Conservation (phyloP, 345 rosid genomes). For the Brassica napus region DNA sequence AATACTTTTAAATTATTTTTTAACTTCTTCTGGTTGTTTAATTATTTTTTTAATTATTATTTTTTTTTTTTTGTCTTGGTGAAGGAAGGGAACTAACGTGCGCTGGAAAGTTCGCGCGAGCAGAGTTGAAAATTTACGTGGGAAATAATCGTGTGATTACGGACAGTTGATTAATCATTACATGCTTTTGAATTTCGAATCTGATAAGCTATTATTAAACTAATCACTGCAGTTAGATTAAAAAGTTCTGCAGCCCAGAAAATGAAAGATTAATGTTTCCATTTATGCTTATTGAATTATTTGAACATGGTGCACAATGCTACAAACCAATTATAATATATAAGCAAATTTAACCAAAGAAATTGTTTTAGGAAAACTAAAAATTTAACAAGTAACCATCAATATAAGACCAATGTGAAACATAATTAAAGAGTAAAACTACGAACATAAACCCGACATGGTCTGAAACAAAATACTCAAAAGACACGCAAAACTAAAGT, state of each 20-base stretch:
- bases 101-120: conserved; percentile 34
- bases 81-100: conserved; percentile 35
- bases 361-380: not conserved
- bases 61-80: not conserved
- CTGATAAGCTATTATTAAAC: not conserved
- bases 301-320: not conserved
- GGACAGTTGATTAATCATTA: conserved; percentile 14
- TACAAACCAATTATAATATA: not conserved
- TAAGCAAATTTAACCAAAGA: too few relatives aligned
- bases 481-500: not conserved
- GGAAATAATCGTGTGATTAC: too few relatives aligned
- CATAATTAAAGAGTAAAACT: not conserved
- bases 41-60: too few relatives aligned
- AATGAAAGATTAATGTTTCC: too few relatives aligned
- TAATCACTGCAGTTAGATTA: too few relatives aligned
- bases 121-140: conserved; percentile 25
- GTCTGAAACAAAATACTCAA: conserved; percentile 17
- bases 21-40: too few relatives aligned
- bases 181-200: conserved; percentile 4
- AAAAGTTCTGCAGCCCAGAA: not conserved
- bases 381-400: not conserved
- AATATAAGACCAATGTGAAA: not conserved
- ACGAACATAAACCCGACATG: conserved; percentile 9
- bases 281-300: too few relatives aligned
- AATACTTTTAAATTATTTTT: conserved; percentile 1